These are phyloP conservation scores for Phylloporus arenicola DNA, from an alignment of 768 basidiomycete genomes.

Conservation along the genomic window DNA sequence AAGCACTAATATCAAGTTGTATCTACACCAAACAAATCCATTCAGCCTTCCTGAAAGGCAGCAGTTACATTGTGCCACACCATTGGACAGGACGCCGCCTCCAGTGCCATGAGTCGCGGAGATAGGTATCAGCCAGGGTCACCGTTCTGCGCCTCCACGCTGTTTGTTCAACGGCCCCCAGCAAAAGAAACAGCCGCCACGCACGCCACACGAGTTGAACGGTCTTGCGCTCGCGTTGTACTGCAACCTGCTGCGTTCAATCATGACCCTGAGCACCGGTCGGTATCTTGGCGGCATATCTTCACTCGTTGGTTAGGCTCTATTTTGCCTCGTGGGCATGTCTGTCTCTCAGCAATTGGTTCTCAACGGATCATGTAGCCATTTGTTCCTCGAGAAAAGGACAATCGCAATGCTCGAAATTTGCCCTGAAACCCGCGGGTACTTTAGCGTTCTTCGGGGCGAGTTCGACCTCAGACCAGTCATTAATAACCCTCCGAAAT, in stretches of 20 bases:
- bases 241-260: background rate
- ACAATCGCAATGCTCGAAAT: background rate
- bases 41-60: too few relatives aligned
- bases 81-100: background rate
- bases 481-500: background rate
- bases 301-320: background rate
- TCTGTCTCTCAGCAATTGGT: background rate
- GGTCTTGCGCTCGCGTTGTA: background rate
- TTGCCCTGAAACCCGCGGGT: background rate
- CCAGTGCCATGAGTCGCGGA: background rate
- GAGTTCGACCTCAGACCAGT: background rate
- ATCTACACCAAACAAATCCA: background rate
- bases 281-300: background rate
- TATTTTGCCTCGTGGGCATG: background rate
- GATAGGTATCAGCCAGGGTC: background rate
- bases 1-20: slow-evolving; percentile 7
- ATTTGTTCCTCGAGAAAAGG: too few relatives aligned
- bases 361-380: background rate
- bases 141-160: background rate
- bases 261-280: background rate
- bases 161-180: background rate
- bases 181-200: background rate
- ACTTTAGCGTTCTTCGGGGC: background rate
- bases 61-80: background rate
- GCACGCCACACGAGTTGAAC: background rate